Evolutionary conservation across 345 rosid genomes (phyloP), one percentile per base, ranked within the genome.

Genomic region (Tarenaya hassleriana): DNA sequence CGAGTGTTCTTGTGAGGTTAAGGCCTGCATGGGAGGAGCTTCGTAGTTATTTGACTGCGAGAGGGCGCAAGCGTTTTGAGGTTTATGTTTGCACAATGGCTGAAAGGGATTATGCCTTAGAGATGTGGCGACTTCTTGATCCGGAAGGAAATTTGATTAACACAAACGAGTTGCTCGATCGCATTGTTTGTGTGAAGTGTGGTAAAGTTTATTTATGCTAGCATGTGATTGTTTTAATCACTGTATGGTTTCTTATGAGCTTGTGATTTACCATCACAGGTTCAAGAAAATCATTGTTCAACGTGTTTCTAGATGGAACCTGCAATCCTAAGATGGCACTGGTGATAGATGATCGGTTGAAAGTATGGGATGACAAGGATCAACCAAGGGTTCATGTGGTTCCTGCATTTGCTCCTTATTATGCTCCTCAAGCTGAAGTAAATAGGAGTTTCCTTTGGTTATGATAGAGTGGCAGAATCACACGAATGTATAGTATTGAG

Each of bases 1-100:
- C 99, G 63, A 94, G 97, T 69, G 96, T 94, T 54, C 94, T 94
- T 48, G 99, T 88, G 85, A 80, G 99, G 80, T 57, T 94, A 76
- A 82, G 99, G 73, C 94, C 99, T 73, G 92, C 95, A 41, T 94
- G 97, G 97, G 99, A 94, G 64, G 99, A 94, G 44, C 77, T 94
- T 16, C 70, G 89, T 41, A 79, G 82, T 70, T 94, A 94, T 71
- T 72, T 94, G 86, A 88, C 79, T 59, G 99, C 99, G 41, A 80
- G 77, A 71, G 97, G 92, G 55, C 87, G 99, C 45, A 94, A 88
- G 76, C 96, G 99, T 32, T 94, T 94, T 71, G 97, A 88, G 69
- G 99, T 94, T 66, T 94, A 88, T 80, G 99, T 86, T 72, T 94
- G 99, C 81, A 94, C 99, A 4, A 94, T 94, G 99, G 97, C 99